Conservation (phyloP, 768 basidiomycete species). For the Leccinum barrowsii region DNA sequence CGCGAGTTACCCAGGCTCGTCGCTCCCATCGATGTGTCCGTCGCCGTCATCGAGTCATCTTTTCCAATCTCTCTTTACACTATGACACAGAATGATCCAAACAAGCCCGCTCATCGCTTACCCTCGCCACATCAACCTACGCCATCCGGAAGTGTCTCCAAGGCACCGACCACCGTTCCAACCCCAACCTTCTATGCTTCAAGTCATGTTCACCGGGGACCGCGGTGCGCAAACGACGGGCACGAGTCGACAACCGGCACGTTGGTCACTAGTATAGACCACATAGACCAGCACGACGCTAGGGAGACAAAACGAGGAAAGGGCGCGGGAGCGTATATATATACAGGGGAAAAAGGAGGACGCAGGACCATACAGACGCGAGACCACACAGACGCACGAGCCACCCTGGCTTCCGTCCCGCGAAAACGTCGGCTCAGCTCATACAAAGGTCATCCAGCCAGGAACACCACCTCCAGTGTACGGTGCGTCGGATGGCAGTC, state of each 20-base stretch:
- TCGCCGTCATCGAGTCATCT: background rate
- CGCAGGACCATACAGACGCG: too few species aligned
- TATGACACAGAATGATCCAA: constrained; percentile 49
- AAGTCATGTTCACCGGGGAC: background rate
- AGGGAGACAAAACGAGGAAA: too few species aligned
- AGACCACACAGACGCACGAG: background rate
- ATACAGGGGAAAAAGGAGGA: too few species aligned
- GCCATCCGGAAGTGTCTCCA: constrained; percentile 30
- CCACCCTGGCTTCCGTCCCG: constrained; percentile 37
- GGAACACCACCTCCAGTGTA: constrained; percentile 29
- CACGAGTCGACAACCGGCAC: too few species aligned
- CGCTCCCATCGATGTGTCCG: too few species aligned
- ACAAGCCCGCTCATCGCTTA: constrained; percentile 31
- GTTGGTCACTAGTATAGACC: too few species aligned
- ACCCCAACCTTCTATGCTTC: constrained; percentile 28
- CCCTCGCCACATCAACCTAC: constrained; percentile 45
- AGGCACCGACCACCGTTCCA: constrained; percentile 22
- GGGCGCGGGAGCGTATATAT: too few species aligned
- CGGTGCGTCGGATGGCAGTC: constrained; percentile 16
- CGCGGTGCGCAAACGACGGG: too few species aligned
- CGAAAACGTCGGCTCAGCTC: constrained; percentile 33
- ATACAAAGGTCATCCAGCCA: constrained; percentile 33
- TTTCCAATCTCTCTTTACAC: constrained; percentile 1
- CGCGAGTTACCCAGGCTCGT: background rate
- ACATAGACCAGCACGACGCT: too few species aligned